These are phyloP conservation scores for Gossypium mustelinum DNA, from an alignment of 345 rosid species.

Conservation along the genomic window DNA sequence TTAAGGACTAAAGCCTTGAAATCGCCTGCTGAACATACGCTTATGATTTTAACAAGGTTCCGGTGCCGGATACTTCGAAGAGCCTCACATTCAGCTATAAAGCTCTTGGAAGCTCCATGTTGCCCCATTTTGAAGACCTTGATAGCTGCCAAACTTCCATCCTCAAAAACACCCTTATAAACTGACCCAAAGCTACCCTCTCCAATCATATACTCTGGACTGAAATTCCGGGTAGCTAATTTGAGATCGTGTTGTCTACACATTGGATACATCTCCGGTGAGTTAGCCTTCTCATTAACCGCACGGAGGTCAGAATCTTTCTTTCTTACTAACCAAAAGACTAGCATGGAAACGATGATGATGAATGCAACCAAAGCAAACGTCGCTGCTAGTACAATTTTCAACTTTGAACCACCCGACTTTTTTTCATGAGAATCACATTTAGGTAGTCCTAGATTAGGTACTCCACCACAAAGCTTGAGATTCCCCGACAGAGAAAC, in stretches of 20 bases:
- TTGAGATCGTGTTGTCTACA: constrained; percentile 8
- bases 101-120: constrained; percentile 18
- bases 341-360: not conserved
- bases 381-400: not conserved
- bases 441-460: constrained; percentile 3
- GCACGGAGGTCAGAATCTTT: not conserved
- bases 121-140: constrained; percentile 11
- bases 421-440: constrained; percentile 8
- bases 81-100: constrained; percentile 8
- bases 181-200: constrained; percentile 31
- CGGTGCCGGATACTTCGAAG: constrained; percentile 6
- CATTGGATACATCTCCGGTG: not conserved
- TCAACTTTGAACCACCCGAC: not conserved
- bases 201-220: constrained; percentile 20
- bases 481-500: constrained; percentile 8
- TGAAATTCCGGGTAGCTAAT: constrained; percentile 26
- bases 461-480: constrained; percentile 17
- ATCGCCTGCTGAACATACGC: constrained; percentile 3
- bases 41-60: constrained; percentile 7
- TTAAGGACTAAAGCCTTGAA: constrained; percentile 2
- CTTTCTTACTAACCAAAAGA: constrained; percentile 2
- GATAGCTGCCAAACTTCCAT: constrained; percentile 8
- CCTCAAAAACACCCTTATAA: constrained; percentile 15
- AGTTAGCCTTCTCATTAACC: not conserved
- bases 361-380: not conserved